Evolutionary conservation across 768 basidiomycete species (phyloP).

Genomic region (Solioccasus polychromus): DNA sequence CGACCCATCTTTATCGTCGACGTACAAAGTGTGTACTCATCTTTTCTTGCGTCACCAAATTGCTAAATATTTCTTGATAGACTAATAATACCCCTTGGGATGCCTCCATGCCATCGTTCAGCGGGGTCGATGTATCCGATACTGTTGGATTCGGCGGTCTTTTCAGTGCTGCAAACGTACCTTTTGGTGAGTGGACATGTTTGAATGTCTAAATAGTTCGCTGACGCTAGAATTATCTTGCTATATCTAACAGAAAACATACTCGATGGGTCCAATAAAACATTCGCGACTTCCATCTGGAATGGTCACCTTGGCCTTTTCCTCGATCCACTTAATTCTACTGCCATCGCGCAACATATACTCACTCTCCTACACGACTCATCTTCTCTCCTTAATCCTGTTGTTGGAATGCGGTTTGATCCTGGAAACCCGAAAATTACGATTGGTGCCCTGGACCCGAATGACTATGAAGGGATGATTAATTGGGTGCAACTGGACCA

Average conservation of each 20-base stretch:
- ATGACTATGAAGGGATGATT: conserved; percentile 30
- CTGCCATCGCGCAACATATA: conserved; percentile 7
- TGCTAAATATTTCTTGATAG: conserved; percentile 6
- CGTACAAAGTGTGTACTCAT: conserved; percentile 20
- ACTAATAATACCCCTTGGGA: conserved; percentile 17
- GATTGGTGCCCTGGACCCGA: conserved; percentile 31
- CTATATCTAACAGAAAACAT: conserved; percentile 18
- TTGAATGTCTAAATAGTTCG: neutral
- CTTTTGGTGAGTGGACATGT: conserved; percentile 14
- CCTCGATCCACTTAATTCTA: conserved; percentile 20
- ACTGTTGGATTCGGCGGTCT: conserved; percentile 22
- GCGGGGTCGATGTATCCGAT: conserved; percentile 17
- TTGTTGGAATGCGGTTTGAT: conserved; percentile 30
- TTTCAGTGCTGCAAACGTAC: conserved; percentile 7
- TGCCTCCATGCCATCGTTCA: conserved; percentile 12
- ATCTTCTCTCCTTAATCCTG: conserved; percentile 28
- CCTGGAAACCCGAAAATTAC: conserved; percentile 28
- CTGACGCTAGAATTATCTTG: neutral
- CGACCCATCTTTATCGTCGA: conserved; percentile 21
- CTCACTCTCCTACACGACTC: conserved; percentile 20
- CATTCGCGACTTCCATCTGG: conserved; percentile 1
- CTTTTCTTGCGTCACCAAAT: neutral
- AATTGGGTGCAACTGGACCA: conserved; percentile 27
- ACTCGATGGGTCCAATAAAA: conserved; percentile 17
- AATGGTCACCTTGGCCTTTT: conserved; percentile 28